These are phyloP conservation scores for Keithomyces neogunnii DNA, from an alignment of 2,329 filamentous ascomycete genomes.

Conservation along the genomic window DNA sequence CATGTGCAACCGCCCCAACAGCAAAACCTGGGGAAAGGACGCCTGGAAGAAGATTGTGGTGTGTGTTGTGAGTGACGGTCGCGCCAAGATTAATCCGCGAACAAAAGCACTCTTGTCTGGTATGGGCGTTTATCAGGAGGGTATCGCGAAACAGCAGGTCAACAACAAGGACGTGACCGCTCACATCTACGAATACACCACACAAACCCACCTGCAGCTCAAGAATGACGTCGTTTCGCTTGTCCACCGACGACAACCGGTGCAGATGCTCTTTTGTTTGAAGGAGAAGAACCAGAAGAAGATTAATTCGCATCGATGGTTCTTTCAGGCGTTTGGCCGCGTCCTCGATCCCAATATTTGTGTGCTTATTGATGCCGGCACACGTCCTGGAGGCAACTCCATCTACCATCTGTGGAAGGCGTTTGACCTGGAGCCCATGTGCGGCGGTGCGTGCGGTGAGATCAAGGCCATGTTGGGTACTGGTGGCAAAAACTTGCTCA, in stretches of 20 bases:
- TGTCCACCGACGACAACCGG: slow-evolving; percentile 77
- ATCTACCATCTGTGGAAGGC: slow-evolving; percentile 99
- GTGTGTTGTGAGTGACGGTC: slow-evolving; percentile 92
- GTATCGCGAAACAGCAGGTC: slow-evolving; percentile 96
- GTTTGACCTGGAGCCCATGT: slow-evolving; percentile 96
- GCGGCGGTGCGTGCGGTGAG: slow-evolving; percentile 92
- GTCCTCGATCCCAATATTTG: slow-evolving; percentile 95
- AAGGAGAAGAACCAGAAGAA: slow-evolving; percentile 99
- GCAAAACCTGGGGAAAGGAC: slow-evolving; percentile 96
- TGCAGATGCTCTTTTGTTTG: slow-evolving; percentile 94
- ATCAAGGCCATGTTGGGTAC: slow-evolving; percentile 95
- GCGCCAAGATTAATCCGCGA: slow-evolving; percentile 90
- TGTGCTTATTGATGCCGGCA: slow-evolving; percentile 91
- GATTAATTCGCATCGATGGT: slow-evolving; percentile 99
- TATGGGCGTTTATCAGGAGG: slow-evolving; percentile 95
- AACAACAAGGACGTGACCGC: slow-evolving; percentile 94
- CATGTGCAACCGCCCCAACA: slow-evolving; percentile 89
- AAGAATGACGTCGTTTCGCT: slow-evolving; percentile 84
- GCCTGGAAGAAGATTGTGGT: slow-evolving; percentile 99
- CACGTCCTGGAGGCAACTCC: slow-evolving; percentile 84
- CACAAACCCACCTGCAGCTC: slow-evolving; percentile 76
- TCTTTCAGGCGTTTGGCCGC: slow-evolving; percentile 92
- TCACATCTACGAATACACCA: slow-evolving; percentile 94
- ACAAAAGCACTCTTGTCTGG: slow-evolving; percentile 84
- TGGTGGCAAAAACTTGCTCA: slow-evolving; percentile 78